Evolutionary conservation across 2,329 filamentous ascomycete genomes (phyloP), one percentile per base, ranked within the genome.

Genomic region (Sclerotinia sclerotiorum): DNA sequence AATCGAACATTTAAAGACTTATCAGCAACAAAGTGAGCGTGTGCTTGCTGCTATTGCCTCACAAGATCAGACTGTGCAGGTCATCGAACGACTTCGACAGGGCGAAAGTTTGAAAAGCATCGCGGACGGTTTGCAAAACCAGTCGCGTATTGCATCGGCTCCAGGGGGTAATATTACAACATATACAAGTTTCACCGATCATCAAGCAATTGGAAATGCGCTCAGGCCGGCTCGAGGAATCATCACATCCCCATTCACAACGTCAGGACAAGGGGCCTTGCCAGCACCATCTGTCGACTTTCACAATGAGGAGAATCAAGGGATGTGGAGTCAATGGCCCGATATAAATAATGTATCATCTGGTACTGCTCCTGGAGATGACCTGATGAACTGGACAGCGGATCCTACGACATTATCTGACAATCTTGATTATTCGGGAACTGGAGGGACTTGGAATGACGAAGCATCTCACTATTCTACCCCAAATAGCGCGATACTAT

Each of bases 101-200:
- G 86, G 87, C 54, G 84, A 88, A 69, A 79, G 81, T 11, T 77
- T 87, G 29, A 85, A 88, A 56, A 79, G 70, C 57, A 86, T 89
- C 67, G 84, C 85, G 5, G 83, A 86, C 63, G 87, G 83, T 81
- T 79, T 89, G 76, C 77, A 63, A 74, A 73, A 60, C 58, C 78
- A 48, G 73, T 79, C 10, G 69, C 74, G 6, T 78, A 80, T 42
- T 7, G 57, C 65, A 51, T 69, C 72, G 10, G 76, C 74, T 3
- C 72, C 74, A 6, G 56, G 44, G 29, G 69, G 60, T 32, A 76
- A 77, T 66, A 68, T 71, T 17, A 75, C 76, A 27, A 73, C 70
- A 5, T 76, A 74, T 48, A 61, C 56, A 69, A 35, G 74, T 8
- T 79, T 80, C 19, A 84, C 82, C 70, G 83, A 73, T 42, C 71